Percentiles rank a stretch among this genome's conserved stretches.
Conservation (phyloP, 306 rosid species). For the Potentilla sterilis region DNA sequence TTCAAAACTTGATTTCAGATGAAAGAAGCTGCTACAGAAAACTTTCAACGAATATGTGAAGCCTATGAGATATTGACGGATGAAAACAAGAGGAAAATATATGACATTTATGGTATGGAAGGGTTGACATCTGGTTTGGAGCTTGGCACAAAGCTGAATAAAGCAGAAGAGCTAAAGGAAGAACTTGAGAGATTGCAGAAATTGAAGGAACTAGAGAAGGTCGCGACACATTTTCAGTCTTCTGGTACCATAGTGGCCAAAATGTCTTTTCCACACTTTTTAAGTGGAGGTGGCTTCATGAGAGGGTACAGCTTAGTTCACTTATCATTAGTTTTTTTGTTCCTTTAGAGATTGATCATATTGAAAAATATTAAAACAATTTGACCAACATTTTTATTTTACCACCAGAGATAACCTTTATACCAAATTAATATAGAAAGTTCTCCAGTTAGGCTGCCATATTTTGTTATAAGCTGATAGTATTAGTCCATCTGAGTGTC, state of each 20-base stretch:
- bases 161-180: constrained; percentile 74
- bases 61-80: constrained; percentile 89
- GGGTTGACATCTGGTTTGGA: constrained; percentile 87
- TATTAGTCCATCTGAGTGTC: not conserved
- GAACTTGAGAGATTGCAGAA: constrained; percentile 67
- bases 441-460: not conserved
- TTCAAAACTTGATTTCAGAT: constrained; percentile 41
- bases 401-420: not conserved
- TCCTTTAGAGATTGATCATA: constrained; percentile 6
- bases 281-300: constrained; percentile 62
- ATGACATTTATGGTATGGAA: constrained; percentile 96
- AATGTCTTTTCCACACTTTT: constrained; percentile 72
- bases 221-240: constrained; percentile 58
- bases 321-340: not conserved
- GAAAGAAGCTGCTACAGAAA: constrained; percentile 86
- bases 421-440: not conserved
- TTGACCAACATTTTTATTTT: not conserved
- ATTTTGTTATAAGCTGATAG: not conserved
- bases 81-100: constrained; percentile 70
- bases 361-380: not conserved
- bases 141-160: constrained; percentile 70
- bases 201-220: constrained; percentile 63
- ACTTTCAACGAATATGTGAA: constrained; percentile 84
- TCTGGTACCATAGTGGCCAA: constrained; percentile 76
- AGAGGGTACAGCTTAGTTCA: constrained; percentile 59